Percentiles rank a stretch among this genome's conserved stretches.
These are phyloP conservation scores for Diaporthe ampelina DNA, from an alignment of 2,329 filamentous ascomycete species.

Conservation along the genomic window DNA sequence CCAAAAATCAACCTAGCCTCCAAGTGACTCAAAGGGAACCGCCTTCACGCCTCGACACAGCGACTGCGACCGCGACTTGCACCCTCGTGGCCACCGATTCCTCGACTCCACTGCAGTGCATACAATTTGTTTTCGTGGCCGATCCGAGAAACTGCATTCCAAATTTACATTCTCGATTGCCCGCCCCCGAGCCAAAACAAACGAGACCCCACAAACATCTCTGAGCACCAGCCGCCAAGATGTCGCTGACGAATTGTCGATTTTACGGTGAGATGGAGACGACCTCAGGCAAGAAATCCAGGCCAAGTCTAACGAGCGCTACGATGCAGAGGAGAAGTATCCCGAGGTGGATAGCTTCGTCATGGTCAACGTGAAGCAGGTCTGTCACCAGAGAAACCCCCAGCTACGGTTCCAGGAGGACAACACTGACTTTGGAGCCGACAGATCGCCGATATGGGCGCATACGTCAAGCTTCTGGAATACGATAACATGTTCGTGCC, in stretches of 20 bases:
- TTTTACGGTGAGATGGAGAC: conserved; percentile 50
- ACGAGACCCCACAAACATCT: neutral
- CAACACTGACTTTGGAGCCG: conserved; percentile 38
- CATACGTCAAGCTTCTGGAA: conserved; percentile 98
- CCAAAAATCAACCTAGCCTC: conserved; percentile 39
- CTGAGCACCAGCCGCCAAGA: conserved; percentile 46
- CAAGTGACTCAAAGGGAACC: conserved; percentile 41
- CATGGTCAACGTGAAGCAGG: conserved; percentile 99
- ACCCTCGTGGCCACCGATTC: conserved; percentile 10
- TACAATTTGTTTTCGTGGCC: neutral
- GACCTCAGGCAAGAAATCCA: neutral
- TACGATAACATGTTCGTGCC: conserved; percentile 88
- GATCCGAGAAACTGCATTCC: conserved; percentile 11
- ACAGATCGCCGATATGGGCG: conserved; percentile 99
- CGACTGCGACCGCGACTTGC: conserved; percentile 26
- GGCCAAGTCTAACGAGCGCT: conserved; percentile 54
- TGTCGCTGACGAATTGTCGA: conserved; percentile 56
- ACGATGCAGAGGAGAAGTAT: conserved; percentile 69
- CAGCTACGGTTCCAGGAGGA: conserved; percentile 26
- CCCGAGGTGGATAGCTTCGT: conserved; percentile 99
- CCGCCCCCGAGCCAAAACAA: neutral
- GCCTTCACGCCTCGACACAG: conserved; percentile 28
- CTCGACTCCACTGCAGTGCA: conserved; percentile 19
- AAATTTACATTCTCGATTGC: neutral
- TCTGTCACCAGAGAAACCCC: conserved; percentile 55